Conservation (phyloP, 2,329 filamentous ascomycete species). For the Chlorencoelia australis region DNA sequence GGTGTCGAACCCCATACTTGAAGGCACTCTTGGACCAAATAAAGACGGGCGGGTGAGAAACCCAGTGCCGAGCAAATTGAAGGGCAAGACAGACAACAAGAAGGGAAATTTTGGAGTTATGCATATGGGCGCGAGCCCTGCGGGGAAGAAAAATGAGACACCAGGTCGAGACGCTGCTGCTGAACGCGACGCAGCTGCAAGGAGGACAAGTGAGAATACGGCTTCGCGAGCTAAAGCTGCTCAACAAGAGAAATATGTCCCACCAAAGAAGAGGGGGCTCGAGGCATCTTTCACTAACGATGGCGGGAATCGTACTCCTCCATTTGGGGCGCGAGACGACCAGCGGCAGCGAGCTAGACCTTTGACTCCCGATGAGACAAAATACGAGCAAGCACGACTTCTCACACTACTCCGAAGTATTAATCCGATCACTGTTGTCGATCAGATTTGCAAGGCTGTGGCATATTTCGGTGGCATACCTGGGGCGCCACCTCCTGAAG, state of each 20-base stretch:
- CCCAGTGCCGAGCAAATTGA: slow-evolving; percentile 51
- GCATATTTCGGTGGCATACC: slow-evolving; percentile 54
- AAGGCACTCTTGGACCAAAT: slow-evolving; percentile 27
- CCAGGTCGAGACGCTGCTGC: slow-evolving; percentile 35
- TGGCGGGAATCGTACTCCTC: slow-evolving; percentile 17
- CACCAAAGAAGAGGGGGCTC: slow-evolving; percentile 29
- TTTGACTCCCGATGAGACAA: slow-evolving; percentile 39
- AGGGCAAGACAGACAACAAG: slow-evolving; percentile 44
- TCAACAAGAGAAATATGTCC: slow-evolving; percentile 43
- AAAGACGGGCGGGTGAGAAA: slow-evolving; percentile 44
- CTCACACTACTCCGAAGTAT: slow-evolving; percentile 46
- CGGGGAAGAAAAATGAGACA: slow-evolving; percentile 27
- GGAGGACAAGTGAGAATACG: slow-evolving; percentile 52
- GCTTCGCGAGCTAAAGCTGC: slow-evolving; percentile 47
- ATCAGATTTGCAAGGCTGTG: slow-evolving; percentile 52
- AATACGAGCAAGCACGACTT: slow-evolving; percentile 49
- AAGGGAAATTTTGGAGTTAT: slow-evolving; percentile 54
- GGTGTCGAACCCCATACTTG: slow-evolving; percentile 17
- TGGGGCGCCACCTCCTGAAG: slow-evolving; percentile 39
- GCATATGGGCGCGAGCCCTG: slow-evolving; percentile 43
- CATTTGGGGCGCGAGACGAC: slow-evolving; percentile 21
- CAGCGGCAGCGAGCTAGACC: slow-evolving; percentile 22
- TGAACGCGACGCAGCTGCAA: slow-evolving; percentile 45
- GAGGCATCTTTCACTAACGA: slow-evolving; percentile 18
- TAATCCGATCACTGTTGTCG: slow-evolving; percentile 45